Percentiles rank a stretch among this genome's conserved stretches.
Conservation (phyloP, 2,329 filamentous ascomycete species). For the Aureobasidium sp. region DNA sequence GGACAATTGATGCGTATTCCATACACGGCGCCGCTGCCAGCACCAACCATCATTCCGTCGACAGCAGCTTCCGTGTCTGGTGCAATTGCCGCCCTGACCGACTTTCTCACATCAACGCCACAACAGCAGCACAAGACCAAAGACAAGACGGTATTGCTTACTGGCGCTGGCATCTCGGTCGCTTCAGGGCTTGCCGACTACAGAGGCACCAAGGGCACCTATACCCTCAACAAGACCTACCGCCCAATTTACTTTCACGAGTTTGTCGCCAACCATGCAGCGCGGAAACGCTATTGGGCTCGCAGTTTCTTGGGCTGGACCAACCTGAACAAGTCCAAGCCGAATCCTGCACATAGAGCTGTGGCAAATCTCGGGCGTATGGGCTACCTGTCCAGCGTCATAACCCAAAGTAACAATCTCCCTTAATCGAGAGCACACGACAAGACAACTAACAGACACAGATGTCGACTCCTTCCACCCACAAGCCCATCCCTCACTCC, state of each 20-base stretch:
- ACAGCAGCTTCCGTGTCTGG: constrained; percentile 63
- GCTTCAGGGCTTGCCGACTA: constrained; percentile 92
- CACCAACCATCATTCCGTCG: constrained; percentile 66
- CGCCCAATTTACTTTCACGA: constrained; percentile 90
- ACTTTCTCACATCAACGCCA: constrained; percentile 60
- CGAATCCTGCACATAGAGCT: constrained; percentile 74
- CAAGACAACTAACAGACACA: constrained; percentile 18
- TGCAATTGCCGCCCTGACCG: constrained; percentile 67
- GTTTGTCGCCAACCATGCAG: constrained; percentile 73
- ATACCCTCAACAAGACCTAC: constrained; percentile 83
- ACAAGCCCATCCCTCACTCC: constrained; percentile 63
- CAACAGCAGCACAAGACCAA: constrained; percentile 38
- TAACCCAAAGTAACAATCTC: constrained; percentile 64
- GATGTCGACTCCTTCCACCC: constrained; percentile 92
- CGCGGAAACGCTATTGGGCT: constrained; percentile 91
- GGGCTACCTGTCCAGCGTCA: constrained; percentile 66
- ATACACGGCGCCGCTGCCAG: constrained; percentile 75
- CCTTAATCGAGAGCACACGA: not conserved
- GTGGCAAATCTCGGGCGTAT: constrained; percentile 64
- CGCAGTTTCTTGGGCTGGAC: constrained; percentile 91
- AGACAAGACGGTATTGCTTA: constrained; percentile 58
- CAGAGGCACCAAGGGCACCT: constrained; percentile 80
- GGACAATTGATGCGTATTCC: constrained; percentile 69
- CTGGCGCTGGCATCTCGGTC: constrained; percentile 88
- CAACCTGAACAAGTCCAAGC: constrained; percentile 66